A percentile compares a stretch with the other conserved stretches of the same genome.
Evolutionary conservation across 2,329 filamentous ascomycete species (phyloP).

Genomic region (Fusarium sp.): DNA sequence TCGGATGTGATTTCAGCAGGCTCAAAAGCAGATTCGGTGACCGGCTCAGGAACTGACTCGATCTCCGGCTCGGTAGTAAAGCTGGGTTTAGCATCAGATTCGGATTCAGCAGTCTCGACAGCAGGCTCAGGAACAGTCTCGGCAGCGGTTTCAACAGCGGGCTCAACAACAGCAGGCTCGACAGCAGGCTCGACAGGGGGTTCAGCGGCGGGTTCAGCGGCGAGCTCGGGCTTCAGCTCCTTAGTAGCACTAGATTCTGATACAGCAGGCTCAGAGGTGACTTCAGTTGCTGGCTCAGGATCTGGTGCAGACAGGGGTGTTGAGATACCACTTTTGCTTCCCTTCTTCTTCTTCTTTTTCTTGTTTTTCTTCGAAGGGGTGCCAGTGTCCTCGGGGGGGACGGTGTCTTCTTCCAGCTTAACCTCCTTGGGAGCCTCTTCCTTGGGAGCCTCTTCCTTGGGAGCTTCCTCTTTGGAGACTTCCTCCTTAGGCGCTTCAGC

Average conservation of each 20-base stretch:
- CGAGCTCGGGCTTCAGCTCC: not conserved
- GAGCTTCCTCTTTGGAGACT: constrained; percentile 5
- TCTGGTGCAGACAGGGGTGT: constrained; percentile 1
- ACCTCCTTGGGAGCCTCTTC: constrained; percentile 1
- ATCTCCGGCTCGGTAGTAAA: not conserved
- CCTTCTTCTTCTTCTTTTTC: constrained; percentile 33
- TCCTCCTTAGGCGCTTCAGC: constrained; percentile 3
- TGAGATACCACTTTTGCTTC: constrained; percentile 7
- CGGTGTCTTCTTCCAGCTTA: constrained; percentile 15
- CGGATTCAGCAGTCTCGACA: too few relatives aligned
- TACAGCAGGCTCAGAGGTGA: not conserved
- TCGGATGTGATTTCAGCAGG: not conserved
- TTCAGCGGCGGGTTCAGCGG: too few relatives aligned
- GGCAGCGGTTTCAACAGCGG: too few relatives aligned
- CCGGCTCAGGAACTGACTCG: constrained; percentile 4
- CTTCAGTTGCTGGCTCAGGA: constrained; percentile 1
- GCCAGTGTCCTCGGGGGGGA: not conserved
- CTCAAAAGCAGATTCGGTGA: not conserved
- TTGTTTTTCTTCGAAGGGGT: constrained; percentile 16
- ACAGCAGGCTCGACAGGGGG: too few relatives aligned
- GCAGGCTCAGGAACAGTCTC: too few relatives aligned
- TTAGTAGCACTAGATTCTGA: too few relatives aligned
- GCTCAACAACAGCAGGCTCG: too few relatives aligned
- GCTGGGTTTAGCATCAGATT: not conserved
- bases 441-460: constrained; percentile 2